These are phyloP conservation scores for Trametes gibbosa DNA, from an alignment of 768 basidiomycete species.

Conservation along the genomic window DNA sequence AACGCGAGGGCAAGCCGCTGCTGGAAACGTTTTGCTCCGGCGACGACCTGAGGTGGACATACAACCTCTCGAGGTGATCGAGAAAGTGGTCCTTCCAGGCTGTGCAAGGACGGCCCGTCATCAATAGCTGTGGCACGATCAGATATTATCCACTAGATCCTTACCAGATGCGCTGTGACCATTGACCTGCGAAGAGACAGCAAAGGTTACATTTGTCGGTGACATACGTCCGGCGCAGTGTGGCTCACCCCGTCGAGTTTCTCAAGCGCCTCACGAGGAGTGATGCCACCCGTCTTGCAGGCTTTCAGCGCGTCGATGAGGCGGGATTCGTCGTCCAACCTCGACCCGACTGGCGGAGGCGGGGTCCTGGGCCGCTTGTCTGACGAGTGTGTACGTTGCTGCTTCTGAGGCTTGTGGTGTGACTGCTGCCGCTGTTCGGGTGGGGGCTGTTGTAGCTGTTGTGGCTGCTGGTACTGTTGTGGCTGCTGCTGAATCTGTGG, in stretches of 20 bases:
- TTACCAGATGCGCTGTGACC: not conserved
- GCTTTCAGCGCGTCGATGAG: not conserved
- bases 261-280: not conserved
- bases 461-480: not conserved
- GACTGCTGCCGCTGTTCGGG: not conserved
- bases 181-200: not conserved
- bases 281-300: not conserved
- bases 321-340: not conserved
- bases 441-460: not conserved
- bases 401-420: not conserved
- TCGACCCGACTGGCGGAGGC: not conserved
- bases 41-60: not conserved
- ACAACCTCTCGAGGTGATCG: not conserved
- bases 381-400: not conserved
- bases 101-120: not conserved
- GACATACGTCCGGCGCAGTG: not conserved
- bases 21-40: no score
- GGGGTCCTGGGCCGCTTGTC: not conserved
- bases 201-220: no score
- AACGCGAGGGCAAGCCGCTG: no score
- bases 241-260: not conserved
- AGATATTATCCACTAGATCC: not conserved
- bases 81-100: conserved; percentile 8
- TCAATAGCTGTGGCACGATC: no score
- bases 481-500: not conserved